Percentiles rank a stretch among this genome's conserved stretches.
These are phyloP conservation scores for Apocynum venetum DNA, from an alignment of 257 asterid species.

Conservation along the genomic window DNA sequence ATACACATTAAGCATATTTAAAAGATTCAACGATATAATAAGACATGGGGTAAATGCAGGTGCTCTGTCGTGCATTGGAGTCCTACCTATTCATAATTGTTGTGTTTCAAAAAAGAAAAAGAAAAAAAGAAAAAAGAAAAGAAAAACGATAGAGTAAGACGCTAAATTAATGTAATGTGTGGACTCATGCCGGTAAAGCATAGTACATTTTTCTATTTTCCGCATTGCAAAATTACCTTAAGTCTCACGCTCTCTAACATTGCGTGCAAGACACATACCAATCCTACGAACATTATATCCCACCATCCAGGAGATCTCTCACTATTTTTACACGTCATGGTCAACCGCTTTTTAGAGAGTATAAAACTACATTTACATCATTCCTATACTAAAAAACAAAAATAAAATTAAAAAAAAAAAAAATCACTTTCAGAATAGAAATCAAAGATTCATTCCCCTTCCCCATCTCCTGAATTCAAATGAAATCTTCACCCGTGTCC, in stretches of 20 bases:
- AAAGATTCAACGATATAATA: too few relatives aligned
- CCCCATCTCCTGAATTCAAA: background rate
- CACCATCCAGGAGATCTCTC: background rate
- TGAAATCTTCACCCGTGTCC: constrained; percentile 2
- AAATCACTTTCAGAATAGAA: background rate
- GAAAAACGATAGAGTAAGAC: too few relatives aligned
- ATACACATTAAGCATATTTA: too few relatives aligned
- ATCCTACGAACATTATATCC: background rate
- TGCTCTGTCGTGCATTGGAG: too few relatives aligned
- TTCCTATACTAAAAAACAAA: background rate
- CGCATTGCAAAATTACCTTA: background rate
- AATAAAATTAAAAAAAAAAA: background rate
- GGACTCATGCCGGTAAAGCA: too few relatives aligned
- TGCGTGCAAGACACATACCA: background rate
- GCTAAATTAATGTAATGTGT: too few relatives aligned
- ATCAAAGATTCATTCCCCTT: constrained; percentile 3
- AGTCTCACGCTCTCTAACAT: background rate
- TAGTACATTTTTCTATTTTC: background rate
- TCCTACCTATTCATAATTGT: too few relatives aligned
- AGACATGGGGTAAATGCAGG: too few relatives aligned
- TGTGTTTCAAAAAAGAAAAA: too few relatives aligned
- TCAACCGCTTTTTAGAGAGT: background rate
- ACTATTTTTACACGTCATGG: background rate
- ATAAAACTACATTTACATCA: background rate
- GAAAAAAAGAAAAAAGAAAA: too few relatives aligned